Percentiles rank a stretch among this genome's conserved stretches.
phyloP scores from a whole-genome alignment of 495 filamentous ascomycete species.

The Antarctomyces pellizariae region DNA sequence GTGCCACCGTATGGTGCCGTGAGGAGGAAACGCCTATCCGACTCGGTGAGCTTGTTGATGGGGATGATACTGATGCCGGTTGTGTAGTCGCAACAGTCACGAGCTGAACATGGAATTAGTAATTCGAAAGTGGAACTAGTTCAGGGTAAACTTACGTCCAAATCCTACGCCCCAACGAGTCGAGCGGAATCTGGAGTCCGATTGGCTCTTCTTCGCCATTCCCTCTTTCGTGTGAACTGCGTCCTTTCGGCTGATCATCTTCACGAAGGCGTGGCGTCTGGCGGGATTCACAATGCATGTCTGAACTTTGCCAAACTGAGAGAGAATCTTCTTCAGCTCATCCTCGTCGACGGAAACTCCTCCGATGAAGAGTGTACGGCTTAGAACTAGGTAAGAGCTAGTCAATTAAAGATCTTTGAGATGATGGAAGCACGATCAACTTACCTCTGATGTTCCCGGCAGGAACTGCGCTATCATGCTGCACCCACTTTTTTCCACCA shows the following conservation, averaged over 20 bases:
- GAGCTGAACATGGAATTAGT: too few relatives aligned
- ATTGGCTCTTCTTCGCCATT: constrained; percentile 58
- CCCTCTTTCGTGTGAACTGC: constrained; percentile 67
- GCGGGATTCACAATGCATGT: constrained; percentile 95
- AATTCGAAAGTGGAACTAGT: too few relatives aligned
- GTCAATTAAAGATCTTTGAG: background rate
- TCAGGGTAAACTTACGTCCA: too few relatives aligned
- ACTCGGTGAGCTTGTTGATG: constrained; percentile 76
- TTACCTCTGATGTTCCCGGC: constrained; percentile 59
- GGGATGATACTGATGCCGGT: constrained; percentile 86
- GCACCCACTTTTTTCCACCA: constrained; percentile 44
- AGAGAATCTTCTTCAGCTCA: constrained; percentile 57
- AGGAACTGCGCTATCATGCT: constrained; percentile 52
- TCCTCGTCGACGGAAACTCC: constrained; percentile 73
- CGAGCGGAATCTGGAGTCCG: constrained; percentile 46
- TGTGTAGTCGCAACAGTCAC: constrained; percentile 90
- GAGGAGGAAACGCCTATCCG: constrained; percentile 92
- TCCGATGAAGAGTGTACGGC: constrained; percentile 86
- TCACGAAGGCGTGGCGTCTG: constrained; percentile 95
- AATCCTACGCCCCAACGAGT: constrained; percentile 97
- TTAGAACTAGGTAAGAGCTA: constrained; percentile 35
- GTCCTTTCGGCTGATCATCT: constrained; percentile 79
- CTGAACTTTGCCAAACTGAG: constrained; percentile 64
- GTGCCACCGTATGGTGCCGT: constrained; percentile 85
- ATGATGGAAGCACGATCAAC: constrained; percentile 4